phyloP scores from a whole-genome alignment of 1,139 yeast genomes.

The Blastobotrys elegans region DNA sequence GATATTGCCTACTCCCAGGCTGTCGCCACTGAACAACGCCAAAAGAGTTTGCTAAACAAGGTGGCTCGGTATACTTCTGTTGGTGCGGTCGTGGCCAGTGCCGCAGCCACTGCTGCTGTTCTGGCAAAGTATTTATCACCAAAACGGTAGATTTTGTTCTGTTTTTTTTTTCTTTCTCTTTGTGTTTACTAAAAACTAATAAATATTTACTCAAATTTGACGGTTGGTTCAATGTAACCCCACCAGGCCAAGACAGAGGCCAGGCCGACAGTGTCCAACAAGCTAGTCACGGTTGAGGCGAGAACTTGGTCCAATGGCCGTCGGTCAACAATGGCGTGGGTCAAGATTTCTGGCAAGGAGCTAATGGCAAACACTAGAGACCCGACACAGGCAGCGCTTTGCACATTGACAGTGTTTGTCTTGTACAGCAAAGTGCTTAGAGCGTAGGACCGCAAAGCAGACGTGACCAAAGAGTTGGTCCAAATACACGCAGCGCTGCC shows the following conservation, averaged over 20 bases:
- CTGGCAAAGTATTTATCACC: not conserved
- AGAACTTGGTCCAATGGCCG: conserved; percentile 35
- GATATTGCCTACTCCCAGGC: conserved; percentile 78
- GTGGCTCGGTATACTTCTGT: not conserved
- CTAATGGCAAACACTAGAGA: conserved; percentile 37
- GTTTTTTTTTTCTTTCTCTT: not conserved
- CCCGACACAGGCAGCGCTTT: conserved; percentile 41
- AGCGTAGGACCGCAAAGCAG: conserved; percentile 40
- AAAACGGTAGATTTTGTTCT: not conserved
- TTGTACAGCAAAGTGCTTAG: conserved; percentile 38
- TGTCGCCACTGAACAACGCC: conserved; percentile 48
- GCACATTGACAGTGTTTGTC: conserved; percentile 36
- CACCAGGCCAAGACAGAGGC: conserved; percentile 38
- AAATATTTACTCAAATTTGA: conserved; percentile 1
- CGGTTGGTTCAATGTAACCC: conserved; percentile 20
- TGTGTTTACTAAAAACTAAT: not conserved
- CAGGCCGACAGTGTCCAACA: conserved; percentile 41
- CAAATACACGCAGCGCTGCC: conserved; percentile 35
- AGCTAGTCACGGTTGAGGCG: conserved; percentile 33
- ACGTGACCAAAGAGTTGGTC: conserved; percentile 34
- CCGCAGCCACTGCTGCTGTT: not conserved
- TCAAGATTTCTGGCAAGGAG: conserved; percentile 36
- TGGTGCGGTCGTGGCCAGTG: not conserved
- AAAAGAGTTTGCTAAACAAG: conserved; percentile 18
- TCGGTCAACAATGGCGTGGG: conserved; percentile 34